Evolutionary conservation across 2,329 filamentous ascomycete genomes (phyloP).

Genomic region (Didymella segeticola): DNA sequence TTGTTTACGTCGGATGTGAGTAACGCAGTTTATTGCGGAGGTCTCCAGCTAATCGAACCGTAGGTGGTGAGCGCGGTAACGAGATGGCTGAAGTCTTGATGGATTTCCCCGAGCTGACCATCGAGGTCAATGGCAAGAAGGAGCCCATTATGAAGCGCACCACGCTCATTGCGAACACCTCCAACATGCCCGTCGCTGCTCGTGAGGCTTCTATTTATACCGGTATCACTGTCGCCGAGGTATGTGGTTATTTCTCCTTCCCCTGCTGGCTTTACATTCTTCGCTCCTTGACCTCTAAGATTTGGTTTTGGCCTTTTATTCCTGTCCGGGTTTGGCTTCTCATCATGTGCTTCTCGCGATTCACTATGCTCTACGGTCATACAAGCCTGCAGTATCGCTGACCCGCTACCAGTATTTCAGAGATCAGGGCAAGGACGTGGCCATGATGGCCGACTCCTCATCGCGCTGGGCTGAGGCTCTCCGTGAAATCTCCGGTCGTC

Average conservation of each 20-base stretch:
- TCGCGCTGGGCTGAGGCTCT: slow-evolving; percentile 98
- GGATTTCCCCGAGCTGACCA: slow-evolving; percentile 98
- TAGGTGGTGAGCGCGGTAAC: slow-evolving; percentile 86
- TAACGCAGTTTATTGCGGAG: neutral
- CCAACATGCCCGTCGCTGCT: slow-evolving; percentile 99
- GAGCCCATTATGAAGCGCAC: slow-evolving; percentile 99
- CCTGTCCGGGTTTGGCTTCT: neutral
- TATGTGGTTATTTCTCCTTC: neutral
- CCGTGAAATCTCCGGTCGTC: slow-evolving; percentile 96
- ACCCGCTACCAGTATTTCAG: slow-evolving; percentile 79
- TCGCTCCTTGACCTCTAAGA: neutral
- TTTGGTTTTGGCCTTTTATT: neutral
- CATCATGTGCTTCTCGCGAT: slow-evolving; percentile 80
- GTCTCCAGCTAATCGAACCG: neutral
- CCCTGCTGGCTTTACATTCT: too few relatives aligned
- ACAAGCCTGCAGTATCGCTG: too few relatives aligned
- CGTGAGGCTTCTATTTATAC: slow-evolving; percentile 99
- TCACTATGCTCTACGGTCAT: too few relatives aligned
- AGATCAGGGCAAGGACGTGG: slow-evolving; percentile 95
- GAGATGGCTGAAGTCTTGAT: slow-evolving; percentile 99
- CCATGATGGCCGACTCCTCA: slow-evolving; percentile 99
- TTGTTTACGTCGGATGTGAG: slow-evolving; percentile 85
- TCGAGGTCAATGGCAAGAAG: slow-evolving; percentile 90
- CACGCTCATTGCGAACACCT: slow-evolving; percentile 97
- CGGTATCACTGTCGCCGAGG: slow-evolving; percentile 51